Percentiles rank a stretch among this genome's conserved stretches.
phyloP scores from a whole-genome alignment of 2,329 filamentous ascomycete species.

The Nemania sp. region DNA sequence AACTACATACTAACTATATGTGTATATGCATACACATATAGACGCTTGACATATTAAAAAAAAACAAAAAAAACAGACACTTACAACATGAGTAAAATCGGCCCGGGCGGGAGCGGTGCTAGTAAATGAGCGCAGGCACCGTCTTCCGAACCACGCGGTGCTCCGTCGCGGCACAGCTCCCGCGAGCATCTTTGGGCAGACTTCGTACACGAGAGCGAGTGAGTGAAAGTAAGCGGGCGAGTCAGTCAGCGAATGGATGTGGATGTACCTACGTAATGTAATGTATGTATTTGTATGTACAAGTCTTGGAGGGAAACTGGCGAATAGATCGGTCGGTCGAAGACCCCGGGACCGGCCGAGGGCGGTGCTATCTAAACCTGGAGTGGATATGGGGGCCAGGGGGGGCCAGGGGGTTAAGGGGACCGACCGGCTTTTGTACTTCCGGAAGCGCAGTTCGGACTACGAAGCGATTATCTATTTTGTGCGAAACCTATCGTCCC shows the following conservation, averaged over 20 bases:
- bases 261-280: too few species aligned
- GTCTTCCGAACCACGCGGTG: background rate
- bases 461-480: too few species aligned
- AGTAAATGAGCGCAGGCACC: conserved; percentile 45
- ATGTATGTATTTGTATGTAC: background rate
- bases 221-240: background rate
- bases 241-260: background rate
- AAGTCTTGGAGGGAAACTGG: background rate
- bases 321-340: background rate
- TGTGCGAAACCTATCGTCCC: background rate
- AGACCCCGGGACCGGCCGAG: conserved; percentile 9
- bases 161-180: conserved; percentile 21
- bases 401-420: background rate
- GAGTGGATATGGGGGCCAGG: too few species aligned
- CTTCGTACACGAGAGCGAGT: background rate
- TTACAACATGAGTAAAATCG: conserved; percentile 55
- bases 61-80: conserved; percentile 31
- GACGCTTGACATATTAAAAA: background rate
- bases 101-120: conserved; percentile 45
- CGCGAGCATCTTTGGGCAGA: conserved; percentile 33
- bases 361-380: too few species aligned
- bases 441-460: background rate
- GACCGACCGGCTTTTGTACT: background rate
- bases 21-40: background rate
- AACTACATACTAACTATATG: too few species aligned